These are phyloP conservation scores for Arthrobotrys iridis DNA, from an alignment of 2,329 filamentous ascomycete species.

Conservation along the genomic window DNA sequence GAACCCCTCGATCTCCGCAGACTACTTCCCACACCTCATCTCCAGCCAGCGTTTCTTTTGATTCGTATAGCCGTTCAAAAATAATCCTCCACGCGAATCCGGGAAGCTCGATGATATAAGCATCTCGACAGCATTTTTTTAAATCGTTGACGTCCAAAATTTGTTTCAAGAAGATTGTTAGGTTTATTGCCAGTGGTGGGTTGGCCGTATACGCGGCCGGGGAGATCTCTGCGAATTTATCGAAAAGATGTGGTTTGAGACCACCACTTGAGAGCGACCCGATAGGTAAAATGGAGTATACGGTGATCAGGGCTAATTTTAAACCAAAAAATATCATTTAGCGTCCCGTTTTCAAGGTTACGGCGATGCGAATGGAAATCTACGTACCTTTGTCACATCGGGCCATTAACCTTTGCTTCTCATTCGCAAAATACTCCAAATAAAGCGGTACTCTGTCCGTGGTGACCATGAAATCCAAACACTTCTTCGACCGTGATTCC, in stretches of 20 bases:
- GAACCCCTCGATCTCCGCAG: neutral
- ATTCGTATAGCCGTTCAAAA: neutral
- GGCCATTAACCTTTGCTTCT: neutral
- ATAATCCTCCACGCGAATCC: slow-evolving; percentile 6
- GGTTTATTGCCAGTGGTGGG: neutral
- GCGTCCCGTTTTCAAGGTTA: neutral
- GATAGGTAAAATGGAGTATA: slow-evolving; percentile 20
- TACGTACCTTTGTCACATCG: slow-evolving; percentile 23
- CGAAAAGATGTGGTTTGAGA: slow-evolving; percentile 5
- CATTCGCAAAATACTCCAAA: slow-evolving; percentile 1
- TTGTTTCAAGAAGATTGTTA: neutral
- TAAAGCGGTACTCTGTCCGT: slow-evolving; percentile 3
- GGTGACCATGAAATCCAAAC: slow-evolving; percentile 26
- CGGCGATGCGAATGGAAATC: too few species aligned
- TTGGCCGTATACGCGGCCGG: neutral
- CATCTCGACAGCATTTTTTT: slow-evolving; percentile 11
- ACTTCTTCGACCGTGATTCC: neutral
- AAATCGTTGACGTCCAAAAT: slow-evolving; percentile 9
- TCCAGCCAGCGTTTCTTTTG: neutral
- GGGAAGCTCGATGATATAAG: neutral
- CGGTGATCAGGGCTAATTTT: slow-evolving; percentile 17
- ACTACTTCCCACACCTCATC: slow-evolving; percentile 21
- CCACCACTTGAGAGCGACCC: neutral
- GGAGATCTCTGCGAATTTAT: neutral
- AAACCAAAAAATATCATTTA: neutral